Evolutionary conservation across 768 basidiomycete genomes (phyloP).

Genomic region (Rhizopogon rudus): DNA sequence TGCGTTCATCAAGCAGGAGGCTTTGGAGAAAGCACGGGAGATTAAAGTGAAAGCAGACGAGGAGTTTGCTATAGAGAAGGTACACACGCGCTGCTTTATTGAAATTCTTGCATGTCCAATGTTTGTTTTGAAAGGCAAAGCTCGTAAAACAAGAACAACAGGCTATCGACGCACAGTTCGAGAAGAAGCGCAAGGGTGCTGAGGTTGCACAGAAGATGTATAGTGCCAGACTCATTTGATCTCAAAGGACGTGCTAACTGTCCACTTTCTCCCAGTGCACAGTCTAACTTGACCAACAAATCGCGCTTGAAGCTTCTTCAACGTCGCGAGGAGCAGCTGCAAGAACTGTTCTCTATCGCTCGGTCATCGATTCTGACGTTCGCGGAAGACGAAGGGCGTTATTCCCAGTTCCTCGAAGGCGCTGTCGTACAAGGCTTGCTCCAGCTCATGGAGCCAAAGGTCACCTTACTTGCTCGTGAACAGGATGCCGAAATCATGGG

Average conservation of each 20-base stretch:
- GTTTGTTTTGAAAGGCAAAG: slow-evolving; percentile 61
- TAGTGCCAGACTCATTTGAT: slow-evolving; percentile 14
- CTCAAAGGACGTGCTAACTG: background rate
- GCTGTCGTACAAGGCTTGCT: slow-evolving; percentile 84
- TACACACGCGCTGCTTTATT: slow-evolving; percentile 15
- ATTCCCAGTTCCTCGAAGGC: slow-evolving; percentile 78
- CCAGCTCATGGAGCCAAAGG: slow-evolving; percentile 70
- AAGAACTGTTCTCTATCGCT: slow-evolving; percentile 79
- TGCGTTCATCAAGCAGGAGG: slow-evolving; percentile 98
- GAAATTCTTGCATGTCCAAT: background rate
- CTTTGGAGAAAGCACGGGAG: slow-evolving; percentile 94
- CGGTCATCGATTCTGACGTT: slow-evolving; percentile 60
- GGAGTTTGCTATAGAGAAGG: slow-evolving; percentile 99
- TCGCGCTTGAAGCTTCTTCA: slow-evolving; percentile 88
- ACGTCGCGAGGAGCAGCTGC: slow-evolving; percentile 86
- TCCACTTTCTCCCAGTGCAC: slow-evolving; percentile 50
- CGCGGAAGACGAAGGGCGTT: slow-evolving; percentile 60
- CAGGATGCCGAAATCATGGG: slow-evolving; percentile 59
- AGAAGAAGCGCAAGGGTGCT: slow-evolving; percentile 93
- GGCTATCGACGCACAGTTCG: slow-evolving; percentile 89
- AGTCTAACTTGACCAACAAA: slow-evolving; percentile 95
- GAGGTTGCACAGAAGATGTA: slow-evolving; percentile 98
- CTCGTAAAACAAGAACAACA: slow-evolving; percentile 95
- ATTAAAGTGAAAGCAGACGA: slow-evolving; percentile 97
- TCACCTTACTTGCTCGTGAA: slow-evolving; percentile 61